Evolutionary conservation across 1,139 yeast species (phyloP), one percentile per base, ranked within the genome.

Genomic region (Torulaspora globosa): DNA sequence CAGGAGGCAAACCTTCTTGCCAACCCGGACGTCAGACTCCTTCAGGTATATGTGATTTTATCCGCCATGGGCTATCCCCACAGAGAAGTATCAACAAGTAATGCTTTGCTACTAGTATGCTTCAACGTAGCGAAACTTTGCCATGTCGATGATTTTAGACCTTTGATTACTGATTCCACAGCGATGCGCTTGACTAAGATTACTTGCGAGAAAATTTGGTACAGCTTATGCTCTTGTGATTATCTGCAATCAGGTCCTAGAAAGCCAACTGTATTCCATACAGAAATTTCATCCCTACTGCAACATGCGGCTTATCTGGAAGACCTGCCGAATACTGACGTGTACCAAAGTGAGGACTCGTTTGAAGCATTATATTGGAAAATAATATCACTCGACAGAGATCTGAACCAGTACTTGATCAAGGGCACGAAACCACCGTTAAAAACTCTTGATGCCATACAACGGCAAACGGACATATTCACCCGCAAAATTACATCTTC

Each of bases 291-390:
- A 8, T 60, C 67, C 1, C 14, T 62, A 14, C 39, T 63, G 23
- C 59, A 53, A 14, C 66, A 62, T 37, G 60, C 64, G 1, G 62
- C 63, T 3, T 56, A 51, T 29, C 46, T 55, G 31, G 56, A 57
- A 37, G 65, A 60, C 44, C 43, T 50, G 24, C 58, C 59, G 4
- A 50, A 44, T 26, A 48, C 53, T 5, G 63, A 63, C 46, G 51
- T 60, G 3, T 60, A 58, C 34, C 56, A 57, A 40, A 54, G 54
- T 10, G 66, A 63, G 26, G 62, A 58, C 14, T 56, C 50, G 35
- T 59, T 58, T 41, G 68, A 63, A 40, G 44, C 58, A 1, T 43
- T 62, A 1, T 50, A 46, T 28, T 63, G 68, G 68, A 63, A 63
- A 36, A 44, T 64, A 1, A 32, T 55, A 1, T 63, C 67, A 1